Base-by-base conservation (phyloP, 208 protist species). In the Acanthamoeba castellanii region DNA sequence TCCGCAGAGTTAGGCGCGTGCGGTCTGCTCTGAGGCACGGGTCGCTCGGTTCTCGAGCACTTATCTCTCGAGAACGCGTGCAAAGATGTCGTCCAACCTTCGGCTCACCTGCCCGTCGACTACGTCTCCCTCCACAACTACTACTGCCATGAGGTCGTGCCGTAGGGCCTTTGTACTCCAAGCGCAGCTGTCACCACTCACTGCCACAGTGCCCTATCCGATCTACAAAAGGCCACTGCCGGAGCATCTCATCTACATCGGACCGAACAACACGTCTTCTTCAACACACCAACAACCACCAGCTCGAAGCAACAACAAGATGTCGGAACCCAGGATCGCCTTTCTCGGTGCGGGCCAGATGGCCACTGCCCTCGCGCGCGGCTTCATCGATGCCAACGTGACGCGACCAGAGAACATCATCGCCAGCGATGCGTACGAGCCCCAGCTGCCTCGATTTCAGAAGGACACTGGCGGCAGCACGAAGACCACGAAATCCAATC, bases 281-380 rank as follows among this genome's bases (percentile, higher is more conserved):
- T 5, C 74, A 84, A 22, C 30, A 25, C 72, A 81, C 64, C 64
- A 25, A 32, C 72, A 37, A 32, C 74, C 42, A 81, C 37, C 70
- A 47, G 11, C 32, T 0, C 13, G 34, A 8, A 34, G 42, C 30
- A 84, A 52, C 30, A 84, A 52, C 25, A 45, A 37, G 16, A 84
- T 84, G 74, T 57, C 34, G 9, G 74, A 93, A 50, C 89, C 68
- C 6, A 72, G 91, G 50, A 97, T 99, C 91, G 98, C 98, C 45
- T 99, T 99, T 96, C 93, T 99, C 68, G 99, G 99, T 47, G 99
- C 97, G 66, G 99, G 99, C n/a, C 98, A 96, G 94, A 99, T 99
- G 98, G 98, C 81, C 90, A 92, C 95, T 32, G 93, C 95, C 0
- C 95, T 95, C 16, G 93, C 74, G 5, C 57, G 47, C 61, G 95